phyloP scores from a whole-genome alignment of 352 stramenopile species.

The Phytophthora macrochlamydospora region DNA sequence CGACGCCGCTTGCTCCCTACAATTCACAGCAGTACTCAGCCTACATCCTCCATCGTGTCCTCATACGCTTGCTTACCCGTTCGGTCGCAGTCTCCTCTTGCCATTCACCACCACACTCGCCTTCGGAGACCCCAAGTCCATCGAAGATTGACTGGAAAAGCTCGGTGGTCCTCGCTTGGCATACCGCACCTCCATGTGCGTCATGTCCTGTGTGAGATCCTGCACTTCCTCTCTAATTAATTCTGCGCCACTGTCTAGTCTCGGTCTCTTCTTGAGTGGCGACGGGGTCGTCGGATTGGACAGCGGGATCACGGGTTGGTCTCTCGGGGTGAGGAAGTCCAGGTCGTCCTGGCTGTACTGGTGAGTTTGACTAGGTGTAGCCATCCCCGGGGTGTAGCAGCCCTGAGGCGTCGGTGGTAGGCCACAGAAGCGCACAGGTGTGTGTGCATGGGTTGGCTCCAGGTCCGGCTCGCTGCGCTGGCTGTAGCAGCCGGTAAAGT shows the following conservation, averaged over 20 bases:
- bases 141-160: slow-evolving; percentile 64
- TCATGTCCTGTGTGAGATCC: slow-evolving; percentile 78
- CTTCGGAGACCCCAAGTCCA: slow-evolving; percentile 40
- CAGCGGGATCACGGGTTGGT: slow-evolving; percentile 83
- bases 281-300: slow-evolving; percentile 85
- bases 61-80: slow-evolving; percentile 18
- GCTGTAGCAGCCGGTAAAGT: slow-evolving; percentile 70
- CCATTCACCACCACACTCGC: slow-evolving; percentile 29
- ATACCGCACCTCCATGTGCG: slow-evolving; percentile 68
- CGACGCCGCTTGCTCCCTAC: slow-evolving; percentile 29
- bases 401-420: slow-evolving; percentile 41
- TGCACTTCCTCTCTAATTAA: slow-evolving; percentile 67
- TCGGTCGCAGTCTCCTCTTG: slow-evolving; percentile 34
- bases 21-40: slow-evolving; percentile 11
- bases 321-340: slow-evolving; percentile 84
- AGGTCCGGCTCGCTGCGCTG: slow-evolving; percentile 75
- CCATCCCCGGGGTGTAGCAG: slow-evolving; percentile 28
- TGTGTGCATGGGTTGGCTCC: slow-evolving; percentile 45
- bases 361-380: slow-evolving; percentile 54
- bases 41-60: not conserved
- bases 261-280: slow-evolving; percentile 78
- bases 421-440: slow-evolving; percentile 28
- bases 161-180: slow-evolving; percentile 35
- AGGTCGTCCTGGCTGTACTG: slow-evolving; percentile 86
- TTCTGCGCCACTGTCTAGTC: slow-evolving; percentile 41